These are phyloP conservation scores for Hypomontagnella monticulosa DNA, from an alignment of 495 filamentous ascomycete genomes.

Conservation along the genomic window DNA sequence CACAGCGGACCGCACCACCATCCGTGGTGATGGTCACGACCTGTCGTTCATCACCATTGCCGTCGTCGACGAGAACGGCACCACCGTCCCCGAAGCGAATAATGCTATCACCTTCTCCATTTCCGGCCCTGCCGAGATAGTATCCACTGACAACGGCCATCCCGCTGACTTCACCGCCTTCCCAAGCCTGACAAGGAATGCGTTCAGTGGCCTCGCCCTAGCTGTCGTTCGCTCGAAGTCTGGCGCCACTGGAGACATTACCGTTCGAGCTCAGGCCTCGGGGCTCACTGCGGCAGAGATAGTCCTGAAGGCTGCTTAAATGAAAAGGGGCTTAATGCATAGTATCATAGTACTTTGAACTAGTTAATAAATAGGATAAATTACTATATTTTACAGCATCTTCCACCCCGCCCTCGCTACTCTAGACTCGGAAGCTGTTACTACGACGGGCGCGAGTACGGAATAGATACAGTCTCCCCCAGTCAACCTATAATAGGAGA, in stretches of 20 bases:
- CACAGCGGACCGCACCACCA: constrained; percentile 48
- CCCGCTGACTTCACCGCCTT: constrained; percentile 56
- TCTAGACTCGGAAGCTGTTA: too few species aligned
- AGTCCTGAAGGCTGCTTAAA: constrained; percentile 11
- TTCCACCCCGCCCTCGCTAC: too few species aligned
- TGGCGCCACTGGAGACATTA: constrained; percentile 47
- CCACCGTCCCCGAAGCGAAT: constrained; percentile 49
- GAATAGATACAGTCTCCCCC: too few species aligned
- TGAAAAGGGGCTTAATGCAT: too few species aligned
- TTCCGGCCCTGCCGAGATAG: constrained; percentile 52
- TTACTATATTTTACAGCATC: too few species aligned
- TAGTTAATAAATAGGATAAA: too few species aligned
- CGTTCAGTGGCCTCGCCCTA: constrained; percentile 55
- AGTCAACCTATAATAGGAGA: too few species aligned
- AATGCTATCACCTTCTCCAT: constrained; percentile 54
- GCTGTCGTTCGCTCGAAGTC: constrained; percentile 50
- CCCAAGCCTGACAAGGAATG: constrained; percentile 53
- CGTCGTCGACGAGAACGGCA: constrained; percentile 53
- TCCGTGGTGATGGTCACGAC: constrained; percentile 53
- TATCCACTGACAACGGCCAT: constrained; percentile 60
- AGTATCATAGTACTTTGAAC: too few species aligned
- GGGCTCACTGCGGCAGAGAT: constrained; percentile 46
- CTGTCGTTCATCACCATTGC: constrained; percentile 55
- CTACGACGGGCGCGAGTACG: too few species aligned
- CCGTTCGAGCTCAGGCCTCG: constrained; percentile 46